Conservation (phyloP, 345 rosid species). For the Eucalyptus paniculata region DNA sequence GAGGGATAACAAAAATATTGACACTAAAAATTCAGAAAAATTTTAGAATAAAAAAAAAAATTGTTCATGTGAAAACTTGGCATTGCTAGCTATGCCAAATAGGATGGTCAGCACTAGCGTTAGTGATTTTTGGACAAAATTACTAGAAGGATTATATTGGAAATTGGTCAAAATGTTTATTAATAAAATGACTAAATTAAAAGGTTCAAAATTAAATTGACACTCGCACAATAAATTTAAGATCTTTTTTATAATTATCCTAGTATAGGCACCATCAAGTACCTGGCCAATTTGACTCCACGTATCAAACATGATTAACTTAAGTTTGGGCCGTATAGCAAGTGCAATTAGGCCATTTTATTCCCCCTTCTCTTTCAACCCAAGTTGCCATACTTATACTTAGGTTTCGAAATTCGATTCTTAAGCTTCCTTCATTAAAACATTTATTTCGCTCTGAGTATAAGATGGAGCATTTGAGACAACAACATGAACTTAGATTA, state of each 20-base stretch:
- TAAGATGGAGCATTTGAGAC: too few species aligned
- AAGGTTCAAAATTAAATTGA: background rate
- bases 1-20: background rate
- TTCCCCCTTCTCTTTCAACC: background rate
- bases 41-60: background rate
- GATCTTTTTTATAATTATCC: background rate
- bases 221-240: background rate
- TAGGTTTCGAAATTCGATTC: too few species aligned
- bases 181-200: background rate
- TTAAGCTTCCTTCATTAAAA: too few species aligned
- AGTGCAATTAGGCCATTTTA: background rate
- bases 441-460: too few species aligned
- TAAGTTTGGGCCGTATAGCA: background rate
- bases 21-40: background rate
- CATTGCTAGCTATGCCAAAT: rapidly evolving
- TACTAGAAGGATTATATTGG: background rate
- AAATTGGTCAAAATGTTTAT: background rate
- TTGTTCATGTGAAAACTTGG: background rate
- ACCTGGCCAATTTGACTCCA: background rate
- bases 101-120: rapidly evolving
- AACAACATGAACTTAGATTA: too few species aligned
- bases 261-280: background rate
- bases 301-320: background rate
- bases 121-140: background rate
- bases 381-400: background rate